Evolutionary conservation across 805 yeast species (phyloP), one percentile per base, ranked within the genome.

Genomic region (Komagataella ulmi): DNA sequence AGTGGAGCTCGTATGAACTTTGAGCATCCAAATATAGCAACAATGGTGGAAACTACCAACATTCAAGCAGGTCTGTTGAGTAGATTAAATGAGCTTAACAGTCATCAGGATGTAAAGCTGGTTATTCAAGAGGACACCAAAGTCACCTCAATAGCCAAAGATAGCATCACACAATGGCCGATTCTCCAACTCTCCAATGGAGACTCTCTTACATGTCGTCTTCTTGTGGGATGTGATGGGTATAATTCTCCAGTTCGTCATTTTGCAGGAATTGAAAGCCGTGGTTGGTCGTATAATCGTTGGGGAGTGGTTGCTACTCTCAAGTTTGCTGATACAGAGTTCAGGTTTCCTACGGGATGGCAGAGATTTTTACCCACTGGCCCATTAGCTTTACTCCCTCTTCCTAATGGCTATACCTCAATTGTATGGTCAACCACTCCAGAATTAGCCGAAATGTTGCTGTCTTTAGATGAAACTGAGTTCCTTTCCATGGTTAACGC

Each of bases 181-280:
- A 61, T 80, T 7, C 81, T 91, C 12, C 70, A 75, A 23, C 69
- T 90, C 12, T 76, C 79, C 12, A 77, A 76, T 55, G 97, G 96
- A 1, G 76, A 77, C 12, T 56, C 61, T 10, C 71, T 83, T 50
- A 77, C 78, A 59, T 76, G 96, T 0, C 73, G 96, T 51, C 71
- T 90, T n/a, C 70, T 90, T 18, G 79, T 93, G 14, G 99, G 99
- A 7, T 96, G 97, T 45, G 99, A 93, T 64, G 99, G 99, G 1
- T 88, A 81, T 64, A 88, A 89, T 64, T 89, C 97, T 1, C 97
- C 97, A 0, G 98, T 86, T 5, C 76, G 97, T 49, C 74, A 76
- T 55, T 90, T 76, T 61, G 84, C 97, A 0, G 81, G 78, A 1
- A 89, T 93, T 52, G 83, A 81, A 61, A 79, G 95, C 1, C 75